Evolutionary conservation across 371 early-diverging fungal genomes (phyloP).

Genomic region (Mucor saturninus): DNA sequence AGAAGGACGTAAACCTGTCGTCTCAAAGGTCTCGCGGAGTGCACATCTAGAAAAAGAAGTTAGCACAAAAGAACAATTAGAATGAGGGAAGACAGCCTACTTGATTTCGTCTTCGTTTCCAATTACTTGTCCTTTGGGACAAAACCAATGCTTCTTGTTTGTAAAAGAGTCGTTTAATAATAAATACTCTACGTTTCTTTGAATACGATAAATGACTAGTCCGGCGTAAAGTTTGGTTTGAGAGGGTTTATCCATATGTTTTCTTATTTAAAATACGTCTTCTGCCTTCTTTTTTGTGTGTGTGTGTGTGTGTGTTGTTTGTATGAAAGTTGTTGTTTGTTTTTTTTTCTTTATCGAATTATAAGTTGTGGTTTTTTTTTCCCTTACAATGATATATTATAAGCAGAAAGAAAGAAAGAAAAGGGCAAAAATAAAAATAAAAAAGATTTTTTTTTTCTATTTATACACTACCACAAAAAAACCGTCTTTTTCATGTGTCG

Average conservation of each 20-base stretch:
- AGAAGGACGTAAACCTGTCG: slow-evolving; percentile 73
- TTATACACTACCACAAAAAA: no score
- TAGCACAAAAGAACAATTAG: not conserved
- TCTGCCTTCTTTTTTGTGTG: not conserved
- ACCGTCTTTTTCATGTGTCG: no score
- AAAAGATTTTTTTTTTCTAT: no score
- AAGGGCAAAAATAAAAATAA: no score
- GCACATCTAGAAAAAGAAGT: slow-evolving; percentile 64
- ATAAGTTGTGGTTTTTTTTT: not conserved
- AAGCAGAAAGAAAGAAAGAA: not conserved
- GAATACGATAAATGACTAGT: slow-evolving; percentile 78
- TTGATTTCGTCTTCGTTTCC: slow-evolving; percentile 83
- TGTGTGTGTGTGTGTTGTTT: not conserved
- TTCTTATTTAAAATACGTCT: not conserved
- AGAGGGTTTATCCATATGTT: slow-evolving; percentile 47
- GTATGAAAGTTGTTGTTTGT: no score
- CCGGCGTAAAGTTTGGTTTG: slow-evolving; percentile 61
- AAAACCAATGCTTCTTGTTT: slow-evolving; percentile 84
- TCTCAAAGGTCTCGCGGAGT: slow-evolving; percentile 75
- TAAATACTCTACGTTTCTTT: slow-evolving; percentile 79
- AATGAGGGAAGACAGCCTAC: slow-evolving; percentile 53
- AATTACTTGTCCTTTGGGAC: slow-evolving; percentile 82
- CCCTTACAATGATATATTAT: not conserved
- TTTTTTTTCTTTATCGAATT: not conserved
- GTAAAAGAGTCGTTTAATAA: slow-evolving; percentile 83